Base-by-base conservation (phyloP, 1,284 basidiomycete genomes). In the Cryptococcus hybrid region DNA sequence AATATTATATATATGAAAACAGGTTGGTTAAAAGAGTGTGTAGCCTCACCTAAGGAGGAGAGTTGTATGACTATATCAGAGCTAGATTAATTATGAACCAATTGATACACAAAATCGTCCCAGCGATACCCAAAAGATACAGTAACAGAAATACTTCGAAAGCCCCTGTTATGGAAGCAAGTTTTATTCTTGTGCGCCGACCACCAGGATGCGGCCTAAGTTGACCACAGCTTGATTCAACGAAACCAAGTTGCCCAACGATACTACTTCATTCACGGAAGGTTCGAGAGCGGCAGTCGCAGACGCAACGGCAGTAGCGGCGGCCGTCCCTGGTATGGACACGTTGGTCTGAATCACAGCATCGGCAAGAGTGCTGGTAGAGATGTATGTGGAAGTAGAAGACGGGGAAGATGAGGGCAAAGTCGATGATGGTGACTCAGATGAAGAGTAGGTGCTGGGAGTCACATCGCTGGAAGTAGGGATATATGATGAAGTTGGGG, bases 121-220 rank as follows among this genome's bases (percentile, higher is more conserved):
- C 48, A 34, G 11, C 15, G 43, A 52, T 18, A 24, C 30, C 53
- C 43, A 55, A 47, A 54, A 37, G 42, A 48, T 15, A 40, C 18
- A 47, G 12, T 9, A 54, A 43, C 18, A 40, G 2, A 7, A 47
- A 42, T 50, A n/a, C 38, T 15, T 34, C 30, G 30, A 18, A 24
- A 39, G 35, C 38, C 40, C 5, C 18, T 42, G 38, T 7, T 42
- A 42, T 42, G 40, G n/a, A 9, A 42, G 40, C 38, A 5, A 36
- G 37, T 12, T 15, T 39, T 55, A 61, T 37, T 57, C 54, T 34
- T 63, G 50, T 40, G 67, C 72, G 24, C 67, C 70, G 36, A 69
- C 62, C 36, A 71, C 70, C 52, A 75, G 61, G 45, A 77, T 59
- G 56, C 68, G 57, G 47, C 76, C 76, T 15, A 73, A 54, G 42